Conservation (phyloP, 176 grass and related monocot genomes). For the Musa itinerans region DNA sequence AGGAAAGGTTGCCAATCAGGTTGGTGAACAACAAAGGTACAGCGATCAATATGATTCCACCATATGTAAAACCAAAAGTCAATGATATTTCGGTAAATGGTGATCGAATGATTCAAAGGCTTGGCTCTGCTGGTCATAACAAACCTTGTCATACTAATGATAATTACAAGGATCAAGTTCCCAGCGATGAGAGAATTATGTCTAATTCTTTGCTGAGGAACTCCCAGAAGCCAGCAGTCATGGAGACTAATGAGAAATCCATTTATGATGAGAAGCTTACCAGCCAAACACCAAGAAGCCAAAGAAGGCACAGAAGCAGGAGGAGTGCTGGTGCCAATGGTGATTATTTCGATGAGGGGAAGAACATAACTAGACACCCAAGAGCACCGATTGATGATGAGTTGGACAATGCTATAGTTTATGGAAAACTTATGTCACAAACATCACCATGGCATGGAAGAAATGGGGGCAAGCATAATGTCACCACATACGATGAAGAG, state of each 20-base stretch:
- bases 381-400: constrained; percentile 2
- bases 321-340: not conserved
- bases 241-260: constrained; percentile 11
- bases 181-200: constrained; percentile 25
- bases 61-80: constrained; percentile 63
- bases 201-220: constrained; percentile 50
- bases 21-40: constrained; percentile 19
- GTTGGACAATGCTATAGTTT: constrained; percentile 41
- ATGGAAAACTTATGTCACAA: constrained; percentile 50
- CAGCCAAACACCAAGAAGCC: constrained; percentile 19
- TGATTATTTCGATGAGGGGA: not conserved
- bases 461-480: constrained; percentile 27
- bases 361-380: not conserved
- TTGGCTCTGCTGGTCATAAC: not conserved
- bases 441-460: constrained; percentile 31
- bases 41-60: constrained; percentile 39
- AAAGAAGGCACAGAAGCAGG: not conserved
- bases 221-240: constrained; percentile 28
- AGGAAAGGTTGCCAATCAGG: constrained; percentile 30
- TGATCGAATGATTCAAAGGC: constrained; percentile 15
- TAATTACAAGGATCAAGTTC: constrained; percentile 18
- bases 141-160: constrained; percentile 17
- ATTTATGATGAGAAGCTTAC: constrained; percentile 28
- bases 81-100: constrained; percentile 8
- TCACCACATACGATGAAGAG: constrained; percentile 27